These are phyloP conservation scores for Prunus kanzakura DNA, from an alignment of 306 rosid species.

Conservation along the genomic window DNA sequence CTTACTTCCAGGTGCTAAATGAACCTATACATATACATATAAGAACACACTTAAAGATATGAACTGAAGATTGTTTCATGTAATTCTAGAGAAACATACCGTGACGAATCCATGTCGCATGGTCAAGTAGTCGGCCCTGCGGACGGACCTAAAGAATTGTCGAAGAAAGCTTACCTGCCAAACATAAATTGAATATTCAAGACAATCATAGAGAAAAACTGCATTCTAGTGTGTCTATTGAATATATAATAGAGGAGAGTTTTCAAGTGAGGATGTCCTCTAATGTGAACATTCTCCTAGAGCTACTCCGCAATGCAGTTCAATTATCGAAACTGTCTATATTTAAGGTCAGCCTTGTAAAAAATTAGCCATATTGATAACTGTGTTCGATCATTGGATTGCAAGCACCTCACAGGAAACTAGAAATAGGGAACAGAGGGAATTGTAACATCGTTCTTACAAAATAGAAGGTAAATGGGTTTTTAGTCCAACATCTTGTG, in stretches of 20 bases:
- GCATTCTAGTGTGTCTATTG: not conserved
- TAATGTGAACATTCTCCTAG: not conserved
- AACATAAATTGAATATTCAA: slow-evolving; percentile 17
- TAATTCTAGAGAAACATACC: slow-evolving; percentile 44
- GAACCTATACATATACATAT: slow-evolving; percentile 45
- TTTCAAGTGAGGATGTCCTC: not conserved
- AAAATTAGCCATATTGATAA: not conserved
- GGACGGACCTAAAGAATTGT: slow-evolving; percentile 92
- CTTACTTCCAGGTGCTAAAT: slow-evolving; percentile 92
- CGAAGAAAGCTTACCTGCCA: slow-evolving; percentile 75
- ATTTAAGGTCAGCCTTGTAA: not conserved
- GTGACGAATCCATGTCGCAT: slow-evolving; percentile 88
- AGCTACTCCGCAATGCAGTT: not conserved
- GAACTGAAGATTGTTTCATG: not conserved
- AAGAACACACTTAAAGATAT: not conserved
- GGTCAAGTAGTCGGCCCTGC: slow-evolving; percentile 83
- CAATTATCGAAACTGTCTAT: not conserved
- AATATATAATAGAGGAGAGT: not conserved
- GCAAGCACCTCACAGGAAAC: not conserved
- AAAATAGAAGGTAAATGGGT: slow-evolving; percentile 63
- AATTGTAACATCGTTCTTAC: slow-evolving; percentile 43
- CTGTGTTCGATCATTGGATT: not conserved
- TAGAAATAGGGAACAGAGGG: not conserved
- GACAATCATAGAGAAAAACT: not conserved
- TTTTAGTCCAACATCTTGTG: slow-evolving; percentile 71